Conservation (phyloP, 2,329 filamentous ascomycete genomes). For the Xylariaceae sp. region DNA sequence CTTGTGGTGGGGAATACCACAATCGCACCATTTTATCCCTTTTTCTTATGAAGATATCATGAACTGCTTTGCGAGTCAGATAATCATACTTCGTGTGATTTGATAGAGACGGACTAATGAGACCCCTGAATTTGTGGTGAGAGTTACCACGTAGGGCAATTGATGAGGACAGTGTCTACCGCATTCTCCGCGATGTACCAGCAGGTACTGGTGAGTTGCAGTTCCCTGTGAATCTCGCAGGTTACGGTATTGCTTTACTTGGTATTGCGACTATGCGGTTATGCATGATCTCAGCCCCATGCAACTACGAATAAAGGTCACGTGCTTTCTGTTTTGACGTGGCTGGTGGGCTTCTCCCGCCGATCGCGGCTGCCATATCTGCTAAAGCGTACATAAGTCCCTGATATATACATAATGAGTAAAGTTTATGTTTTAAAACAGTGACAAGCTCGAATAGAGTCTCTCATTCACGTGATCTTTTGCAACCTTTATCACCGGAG, state of each 20-base stretch:
- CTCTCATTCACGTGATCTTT: too few relatives aligned
- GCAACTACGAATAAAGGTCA: background rate
- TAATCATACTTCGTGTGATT: slow-evolving; percentile 23
- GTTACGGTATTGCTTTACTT: too few relatives aligned
- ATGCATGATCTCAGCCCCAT: background rate
- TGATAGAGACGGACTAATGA: background rate
- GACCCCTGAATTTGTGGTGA: background rate
- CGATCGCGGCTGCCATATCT: background rate
- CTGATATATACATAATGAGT: too few relatives aligned
- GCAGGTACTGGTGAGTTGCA: too few relatives aligned
- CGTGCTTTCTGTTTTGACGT: background rate
- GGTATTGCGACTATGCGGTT: background rate
- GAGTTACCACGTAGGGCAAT: background rate
- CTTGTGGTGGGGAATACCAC: slow-evolving; percentile 3
- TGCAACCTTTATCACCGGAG: too few relatives aligned
- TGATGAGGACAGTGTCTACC: background rate
- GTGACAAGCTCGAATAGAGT: too few relatives aligned
- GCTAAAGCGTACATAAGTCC: too few relatives aligned
- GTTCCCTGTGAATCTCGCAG: too few relatives aligned
- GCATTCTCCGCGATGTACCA: too few relatives aligned
- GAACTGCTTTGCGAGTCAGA: slow-evolving; percentile 21
- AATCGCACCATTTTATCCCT: slow-evolving; percentile 8
- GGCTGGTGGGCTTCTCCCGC: background rate
- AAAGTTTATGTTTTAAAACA: too few relatives aligned
- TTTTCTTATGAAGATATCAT: background rate